A percentile compares a stretch with the other conserved stretches of the same genome.
Evolutionary conservation across 345 rosid genomes (phyloP).

Genomic region (Leavenworthia alabamica): DNA sequence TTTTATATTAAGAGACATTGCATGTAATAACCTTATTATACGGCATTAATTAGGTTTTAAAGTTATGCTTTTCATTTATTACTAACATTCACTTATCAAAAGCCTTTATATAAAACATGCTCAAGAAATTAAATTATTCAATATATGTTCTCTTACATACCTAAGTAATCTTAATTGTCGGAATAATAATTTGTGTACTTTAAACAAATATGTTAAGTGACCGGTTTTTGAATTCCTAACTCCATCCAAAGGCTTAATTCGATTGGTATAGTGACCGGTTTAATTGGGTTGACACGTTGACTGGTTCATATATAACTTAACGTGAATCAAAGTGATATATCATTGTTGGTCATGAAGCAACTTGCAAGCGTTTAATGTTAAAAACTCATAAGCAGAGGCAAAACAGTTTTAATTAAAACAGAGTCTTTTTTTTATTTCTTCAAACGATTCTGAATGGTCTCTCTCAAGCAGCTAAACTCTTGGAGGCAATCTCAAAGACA

Average conservation of each 20-base stretch:
- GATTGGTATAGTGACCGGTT: too few species aligned
- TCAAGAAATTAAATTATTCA: background rate
- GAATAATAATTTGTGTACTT: background rate
- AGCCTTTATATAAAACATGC: background rate
- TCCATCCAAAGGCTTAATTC: too few species aligned
- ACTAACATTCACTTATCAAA: background rate
- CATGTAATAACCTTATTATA: background rate
- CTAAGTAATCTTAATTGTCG: background rate
- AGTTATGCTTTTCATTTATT: background rate
- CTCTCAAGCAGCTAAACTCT: constrained; percentile 68
- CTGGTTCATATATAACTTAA: too few species aligned
- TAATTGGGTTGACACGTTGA: too few species aligned
- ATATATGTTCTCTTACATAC: background rate
- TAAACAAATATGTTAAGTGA: too few species aligned
- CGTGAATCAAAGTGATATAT: too few species aligned
- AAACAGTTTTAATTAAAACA: too few species aligned
- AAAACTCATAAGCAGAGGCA: too few species aligned
- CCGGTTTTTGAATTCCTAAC: too few species aligned
- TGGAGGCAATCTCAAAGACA: constrained; percentile 87
- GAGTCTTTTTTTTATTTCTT: background rate
- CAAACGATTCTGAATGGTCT: background rate
- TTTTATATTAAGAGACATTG: background rate
- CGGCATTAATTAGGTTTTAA: constrained; percentile 20
- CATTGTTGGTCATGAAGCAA: too few species aligned
- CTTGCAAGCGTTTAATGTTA: too few species aligned